Base-by-base conservation (phyloP, 768 basidiomycete genomes). In the Lentinula aciculospora region DNA sequence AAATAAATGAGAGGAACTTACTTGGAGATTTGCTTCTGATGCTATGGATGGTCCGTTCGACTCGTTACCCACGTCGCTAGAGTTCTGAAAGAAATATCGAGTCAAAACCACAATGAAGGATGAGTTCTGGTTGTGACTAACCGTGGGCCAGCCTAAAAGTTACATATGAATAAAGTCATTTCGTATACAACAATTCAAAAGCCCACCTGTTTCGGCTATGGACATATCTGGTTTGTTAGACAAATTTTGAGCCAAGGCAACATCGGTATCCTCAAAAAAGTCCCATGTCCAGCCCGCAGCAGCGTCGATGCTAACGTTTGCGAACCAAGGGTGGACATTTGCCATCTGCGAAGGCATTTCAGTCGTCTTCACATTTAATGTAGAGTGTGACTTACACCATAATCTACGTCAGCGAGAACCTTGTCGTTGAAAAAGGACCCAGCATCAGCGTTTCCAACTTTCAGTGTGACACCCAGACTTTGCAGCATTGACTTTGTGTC, bases 271-370 rank as follows among this genome's bases (percentile, higher is more conserved):
- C 59, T 86, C 65, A 76, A 94, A 97, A 76, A 92, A 98, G 0
- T 79, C 63, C 23, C 74, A 74, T 0, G 92, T 94, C 96, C 96
- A 99, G 4, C 63, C 80, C 0, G 94, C 90, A 0, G 89, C 86
- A 2, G 80, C 64, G 4, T 81, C 69, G 27, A 87, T 83, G 8
- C 81, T 78, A 23, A 87, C 80, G 62, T 88, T 84, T 17, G 88
- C 95, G 68, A 97, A 98, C 92, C 92, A 94, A 4, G 94, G 86
- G 66, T 96, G 94, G 6, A 94, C 92, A 60, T 97, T 96, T 5
- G 92, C 81, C 88, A 94, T 81, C 32, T 56, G 29, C 7, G 1
- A 13, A 19, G 21, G 32, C 3, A 17, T 28, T 34, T n/a, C 1
- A n/a, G n/a, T 10, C 8, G 0, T 19, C 13, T 23, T 21, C 10